Conservation (phyloP, 2,329 filamentous ascomycete species). For the Mycosphaerelloides madeirae region DNA sequence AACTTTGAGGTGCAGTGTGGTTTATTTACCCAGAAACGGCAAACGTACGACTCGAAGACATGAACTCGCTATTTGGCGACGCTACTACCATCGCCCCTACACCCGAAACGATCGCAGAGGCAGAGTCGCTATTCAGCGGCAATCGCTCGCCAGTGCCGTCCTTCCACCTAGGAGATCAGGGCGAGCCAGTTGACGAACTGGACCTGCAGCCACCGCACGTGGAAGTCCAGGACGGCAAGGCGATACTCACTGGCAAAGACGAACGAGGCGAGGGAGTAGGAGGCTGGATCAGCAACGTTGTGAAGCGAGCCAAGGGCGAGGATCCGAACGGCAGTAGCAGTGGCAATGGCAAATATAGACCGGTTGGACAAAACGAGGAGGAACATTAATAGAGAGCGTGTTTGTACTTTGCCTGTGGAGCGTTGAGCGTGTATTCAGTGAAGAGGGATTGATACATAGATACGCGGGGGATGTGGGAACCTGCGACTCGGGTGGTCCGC, state of each 20-base stretch:
- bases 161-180: slow-evolving; percentile 58
- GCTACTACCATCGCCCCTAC: slow-evolving; percentile 79
- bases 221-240: slow-evolving; percentile 47
- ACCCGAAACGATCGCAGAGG: slow-evolving; percentile 70
- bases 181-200: slow-evolving; percentile 68
- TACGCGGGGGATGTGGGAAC: no score
- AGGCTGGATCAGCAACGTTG: slow-evolving; percentile 64
- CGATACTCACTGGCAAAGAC: slow-evolving; percentile 36
- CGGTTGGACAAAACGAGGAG: slow-evolving; percentile 43
- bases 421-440: slow-evolving; percentile 5
- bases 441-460: no score
- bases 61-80: slow-evolving; percentile 92
- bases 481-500: no score
- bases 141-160: slow-evolving; percentile 72
- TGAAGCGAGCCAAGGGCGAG: slow-evolving; percentile 50
- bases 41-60: slow-evolving; percentile 90
- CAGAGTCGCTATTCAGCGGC: slow-evolving; percentile 72
- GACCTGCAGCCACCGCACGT: slow-evolving; percentile 74
- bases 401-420: slow-evolving; percentile 7
- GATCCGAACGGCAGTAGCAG: slow-evolving; percentile 35
- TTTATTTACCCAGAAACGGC: slow-evolving; percentile 97
- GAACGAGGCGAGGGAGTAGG: slow-evolving; percentile 54
- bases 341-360: slow-evolving; percentile 45
- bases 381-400: slow-evolving; percentile 2
- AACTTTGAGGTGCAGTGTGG: slow-evolving; percentile 60